A percentile compares a stretch with the other conserved stretches of the same genome.
Evolutionary conservation across 192 early-diverging fungal species (phyloP).

Genomic region (Coemansia asiatica): DNA sequence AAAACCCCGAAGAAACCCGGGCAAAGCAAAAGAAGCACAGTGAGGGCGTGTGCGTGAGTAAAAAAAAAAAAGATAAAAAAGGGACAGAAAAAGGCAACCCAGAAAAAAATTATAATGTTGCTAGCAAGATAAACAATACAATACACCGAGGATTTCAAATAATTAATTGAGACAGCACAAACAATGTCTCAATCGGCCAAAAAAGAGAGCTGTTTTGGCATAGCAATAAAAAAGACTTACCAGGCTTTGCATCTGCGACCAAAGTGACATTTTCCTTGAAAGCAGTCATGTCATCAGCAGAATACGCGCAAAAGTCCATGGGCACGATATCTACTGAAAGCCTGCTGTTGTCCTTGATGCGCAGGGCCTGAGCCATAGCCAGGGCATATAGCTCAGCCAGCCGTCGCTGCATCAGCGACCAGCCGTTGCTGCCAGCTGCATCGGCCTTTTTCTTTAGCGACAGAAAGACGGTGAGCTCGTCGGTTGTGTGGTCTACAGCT

Average conservation of each 20-base stretch:
- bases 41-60: neutral
- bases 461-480: conserved; percentile 40
- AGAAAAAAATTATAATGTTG: neutral
- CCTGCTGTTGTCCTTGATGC: neutral
- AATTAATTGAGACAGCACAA: neutral
- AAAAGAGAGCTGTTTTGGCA: neutral
- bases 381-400: conserved; percentile 44
- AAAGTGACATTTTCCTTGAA: conserved; percentile 20
- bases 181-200: neutral
- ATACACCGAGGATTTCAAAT: neutral
- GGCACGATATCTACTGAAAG: conserved; percentile 29
- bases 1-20: neutral
- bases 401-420: conserved; percentile 50
- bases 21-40: neutral
- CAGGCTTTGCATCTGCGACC: conserved; percentile 8
- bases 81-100: neutral
- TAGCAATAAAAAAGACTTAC: conserved; percentile 10
- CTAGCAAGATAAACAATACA: neutral
- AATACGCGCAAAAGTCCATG: conserved; percentile 47
- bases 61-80: neutral
- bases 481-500: conserved; percentile 19
- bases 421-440: conserved; percentile 15
- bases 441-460: conserved; percentile 7
- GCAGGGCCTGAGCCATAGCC: conserved; percentile 22
- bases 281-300: conserved; percentile 36